Conservation (phyloP, 2,329 filamentous ascomycete species). For the Alternaria sp. region DNA sequence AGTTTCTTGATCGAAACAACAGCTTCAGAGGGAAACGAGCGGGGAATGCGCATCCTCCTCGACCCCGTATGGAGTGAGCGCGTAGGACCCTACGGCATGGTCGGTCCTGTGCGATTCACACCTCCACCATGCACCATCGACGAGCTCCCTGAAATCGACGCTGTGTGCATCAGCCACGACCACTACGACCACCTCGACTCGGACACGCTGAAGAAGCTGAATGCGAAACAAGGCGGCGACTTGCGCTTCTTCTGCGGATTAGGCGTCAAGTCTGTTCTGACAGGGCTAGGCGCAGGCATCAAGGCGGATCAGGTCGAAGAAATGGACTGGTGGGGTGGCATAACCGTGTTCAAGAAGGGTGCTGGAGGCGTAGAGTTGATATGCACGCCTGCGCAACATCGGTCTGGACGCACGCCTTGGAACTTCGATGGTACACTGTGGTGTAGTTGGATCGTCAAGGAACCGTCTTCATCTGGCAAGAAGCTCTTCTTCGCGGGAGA, state of each 20-base stretch:
- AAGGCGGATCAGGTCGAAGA: constrained; percentile 52
- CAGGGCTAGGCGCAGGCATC: constrained; percentile 49
- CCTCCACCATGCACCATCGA: constrained; percentile 58
- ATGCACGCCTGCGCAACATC: constrained; percentile 58
- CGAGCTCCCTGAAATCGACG: constrained; percentile 60
- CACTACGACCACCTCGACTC: constrained; percentile 64
- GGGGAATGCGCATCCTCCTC: constrained; percentile 57
- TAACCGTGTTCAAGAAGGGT: constrained; percentile 41
- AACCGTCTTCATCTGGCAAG: constrained; percentile 32
- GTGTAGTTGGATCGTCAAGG: constrained; percentile 57
- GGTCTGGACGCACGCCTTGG: constrained; percentile 51
- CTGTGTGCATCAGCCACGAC: constrained; percentile 62
- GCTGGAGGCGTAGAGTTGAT: constrained; percentile 51
- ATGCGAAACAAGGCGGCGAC: constrained; percentile 44
- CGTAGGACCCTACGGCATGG: constrained; percentile 54
- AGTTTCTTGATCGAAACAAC: constrained; percentile 57
- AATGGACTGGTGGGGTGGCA: constrained; percentile 60
- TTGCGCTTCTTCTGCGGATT: constrained; percentile 54
- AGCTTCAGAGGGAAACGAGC: constrained; percentile 25
- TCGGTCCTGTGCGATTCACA: constrained; percentile 61
- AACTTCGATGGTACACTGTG: constrained; percentile 54
- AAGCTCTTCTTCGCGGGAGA: constrained; percentile 58
- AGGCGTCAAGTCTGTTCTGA: constrained; percentile 48
- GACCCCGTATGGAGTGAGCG: constrained; percentile 62
- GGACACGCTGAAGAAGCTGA: constrained; percentile 53